Evolutionary conservation across 148 eudicot genomes (phyloP).

Genomic region (Rhododendron molle): DNA sequence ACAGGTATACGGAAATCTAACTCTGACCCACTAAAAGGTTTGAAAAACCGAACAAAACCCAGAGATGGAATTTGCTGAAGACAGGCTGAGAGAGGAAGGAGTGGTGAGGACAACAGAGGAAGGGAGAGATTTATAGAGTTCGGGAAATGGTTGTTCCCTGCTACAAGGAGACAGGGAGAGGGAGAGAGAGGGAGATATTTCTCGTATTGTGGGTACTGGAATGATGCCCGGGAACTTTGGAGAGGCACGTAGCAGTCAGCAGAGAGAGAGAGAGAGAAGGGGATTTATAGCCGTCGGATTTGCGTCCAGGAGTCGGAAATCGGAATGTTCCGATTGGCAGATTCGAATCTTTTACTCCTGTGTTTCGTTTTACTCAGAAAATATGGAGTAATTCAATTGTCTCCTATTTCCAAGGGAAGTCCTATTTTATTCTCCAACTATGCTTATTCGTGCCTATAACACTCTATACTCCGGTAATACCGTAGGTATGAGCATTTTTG

Average conservation of each 20-base stretch:
- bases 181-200: not conserved
- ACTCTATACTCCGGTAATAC: too few species aligned
- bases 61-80: constrained; percentile 11
- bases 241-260: not conserved
- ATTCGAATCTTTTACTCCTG: constrained; percentile 37
- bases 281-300: constrained; percentile 12
- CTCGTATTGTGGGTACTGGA: not conserved
- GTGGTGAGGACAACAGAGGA: not conserved
- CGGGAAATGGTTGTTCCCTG: not conserved
- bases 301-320: constrained; percentile 19
- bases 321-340: constrained; percentile 38
- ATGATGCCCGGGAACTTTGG: constrained; percentile 10
- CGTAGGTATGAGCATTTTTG: too few species aligned
- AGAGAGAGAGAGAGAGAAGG: not conserved
- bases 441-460: too few species aligned
- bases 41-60: constrained; percentile 11
- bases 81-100: not conserved
- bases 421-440: too few species aligned
- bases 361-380: not conserved
- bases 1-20: not conserved
- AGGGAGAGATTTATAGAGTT: not conserved
- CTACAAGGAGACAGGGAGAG: not conserved
- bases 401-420: not conserved
- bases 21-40: constrained; percentile 7
- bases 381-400: not conserved